Base-by-base conservation (phyloP, 306 rosid species). In the Crotalaria pallida region DNA sequence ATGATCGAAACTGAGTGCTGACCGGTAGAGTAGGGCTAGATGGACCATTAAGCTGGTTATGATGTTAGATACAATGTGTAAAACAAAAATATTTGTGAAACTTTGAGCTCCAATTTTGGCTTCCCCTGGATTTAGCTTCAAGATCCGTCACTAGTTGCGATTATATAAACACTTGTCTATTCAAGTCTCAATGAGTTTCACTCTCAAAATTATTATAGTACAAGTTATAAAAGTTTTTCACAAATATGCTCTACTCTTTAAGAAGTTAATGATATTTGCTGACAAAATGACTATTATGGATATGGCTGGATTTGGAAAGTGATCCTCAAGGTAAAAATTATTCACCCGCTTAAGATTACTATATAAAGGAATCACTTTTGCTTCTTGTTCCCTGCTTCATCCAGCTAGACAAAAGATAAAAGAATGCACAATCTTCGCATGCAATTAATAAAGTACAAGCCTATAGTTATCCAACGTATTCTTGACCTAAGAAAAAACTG, bases 331-430 rank as follows among this genome's bases (percentile, higher is more conserved):
- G 80, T 60, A 19, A 76, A 76, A 69, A 50, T 51, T 11, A 3
- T 76, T 76, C 65, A 68, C 76, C 52, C 27, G 7, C 49, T 4
- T 38, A 58, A 49, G 45, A 56, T 60, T 76, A 19, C 71, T 68
- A 50, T 68, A 50, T 59, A 50, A 58, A 58, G n/a, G 22, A 49
- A 4, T 2, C 5, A 16, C 3, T 22, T 19, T 55, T 24, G n/a
- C n/a, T 63, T 19, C 29, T 26, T 43, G 15, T 26, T 65, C 13
- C 65, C 15, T 65, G 38, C 53, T 74, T 74, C 31, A 66, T 53
- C 50, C 65, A 16, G 45, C 15, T 31, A 57, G 2, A 24, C 72
- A 64, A 43, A 49, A 57, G 67, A 66, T 29, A 66, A 66, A 66
- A 44, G 58, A 45, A 43, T 19, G 79, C 67, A 44, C 56, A 70